Conservation (phyloP, 495 filamentous ascomycete genomes). For the Astrothelium subdiscretum region DNA sequence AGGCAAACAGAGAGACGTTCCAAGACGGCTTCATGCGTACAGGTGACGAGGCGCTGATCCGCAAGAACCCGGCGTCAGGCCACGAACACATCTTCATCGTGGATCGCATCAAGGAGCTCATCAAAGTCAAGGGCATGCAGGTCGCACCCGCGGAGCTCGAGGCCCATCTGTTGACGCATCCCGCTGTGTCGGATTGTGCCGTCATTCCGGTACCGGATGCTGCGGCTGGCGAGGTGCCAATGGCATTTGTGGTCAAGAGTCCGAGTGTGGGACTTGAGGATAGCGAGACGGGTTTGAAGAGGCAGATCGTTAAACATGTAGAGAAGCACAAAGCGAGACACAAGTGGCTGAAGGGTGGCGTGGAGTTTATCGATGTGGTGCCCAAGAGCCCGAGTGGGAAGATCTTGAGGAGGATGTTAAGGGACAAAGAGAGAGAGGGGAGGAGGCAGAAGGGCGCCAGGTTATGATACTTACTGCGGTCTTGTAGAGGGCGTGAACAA, state of each 20-base stretch:
- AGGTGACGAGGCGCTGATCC: slow-evolving; percentile 71
- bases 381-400: slow-evolving; percentile 91
- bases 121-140: slow-evolving; percentile 91
- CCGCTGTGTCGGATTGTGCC: slow-evolving; percentile 68
- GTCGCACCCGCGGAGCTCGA: slow-evolving; percentile 88
- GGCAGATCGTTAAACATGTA: slow-evolving; percentile 63
- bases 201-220: slow-evolving; percentile 74
- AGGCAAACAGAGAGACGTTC: slow-evolving; percentile 71
- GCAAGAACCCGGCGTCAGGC: slow-evolving; percentile 42
- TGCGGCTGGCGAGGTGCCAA: slow-evolving; percentile 68
- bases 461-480: slow-evolving; percentile 27
- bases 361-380: slow-evolving; percentile 62
- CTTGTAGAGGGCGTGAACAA: too few species aligned
- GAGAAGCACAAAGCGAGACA: slow-evolving; percentile 74
- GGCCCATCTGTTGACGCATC: slow-evolving; percentile 74
- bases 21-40: slow-evolving; percentile 70
- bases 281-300: slow-evolving; percentile 44
- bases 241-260: slow-evolving; percentile 75
- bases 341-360: slow-evolving; percentile 81
- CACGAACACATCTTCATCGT: slow-evolving; percentile 75
- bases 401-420: slow-evolving; percentile 70
- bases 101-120: slow-evolving; percentile 84
- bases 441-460: slow-evolving; percentile 51
- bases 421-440: slow-evolving; percentile 66
- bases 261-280: slow-evolving; percentile 45